phyloP scores from a whole-genome alignment of 768 basidiomycete species.

The Pisolithus albus region DNA sequence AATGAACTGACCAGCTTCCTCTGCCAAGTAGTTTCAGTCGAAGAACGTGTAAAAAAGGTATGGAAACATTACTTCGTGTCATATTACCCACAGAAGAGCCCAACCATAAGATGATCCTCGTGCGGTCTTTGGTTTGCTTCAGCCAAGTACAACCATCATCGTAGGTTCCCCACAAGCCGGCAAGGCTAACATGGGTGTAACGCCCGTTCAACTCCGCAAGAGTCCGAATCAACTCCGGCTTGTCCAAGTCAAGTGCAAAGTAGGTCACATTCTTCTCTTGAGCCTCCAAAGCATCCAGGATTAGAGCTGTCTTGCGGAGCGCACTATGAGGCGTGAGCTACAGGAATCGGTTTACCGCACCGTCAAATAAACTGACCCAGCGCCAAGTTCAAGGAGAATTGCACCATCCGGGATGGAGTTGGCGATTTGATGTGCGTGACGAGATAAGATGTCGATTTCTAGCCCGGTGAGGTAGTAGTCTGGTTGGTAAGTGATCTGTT shows the following conservation, averaged over 20 bases:
- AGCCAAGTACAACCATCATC: constrained; percentile 6
- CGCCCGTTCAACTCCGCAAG: constrained; percentile 1
- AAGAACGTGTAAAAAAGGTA: neutral
- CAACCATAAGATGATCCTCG: constrained; percentile 4
- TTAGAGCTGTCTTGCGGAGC: constrained; percentile 3
- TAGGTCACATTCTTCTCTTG: constrained; percentile 4
- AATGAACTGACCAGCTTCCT: constrained; percentile 2
- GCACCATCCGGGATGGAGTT: constrained; percentile 1
- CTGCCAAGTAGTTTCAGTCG: neutral
- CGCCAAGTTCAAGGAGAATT: constrained; percentile 2
- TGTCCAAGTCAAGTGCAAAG: constrained; percentile 6
- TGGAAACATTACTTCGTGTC: constrained; percentile 1
- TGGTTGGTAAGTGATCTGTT: constrained; percentile 5
- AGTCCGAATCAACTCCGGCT: constrained; percentile 3
- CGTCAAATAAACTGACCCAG: neutral
- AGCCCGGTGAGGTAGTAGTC: constrained; percentile 5
- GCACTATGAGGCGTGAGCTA: neutral
- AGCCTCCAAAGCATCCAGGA: constrained; percentile 5
- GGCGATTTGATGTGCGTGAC: neutral
- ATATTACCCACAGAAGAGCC: constrained; percentile 7
- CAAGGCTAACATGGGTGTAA: constrained; percentile 4
- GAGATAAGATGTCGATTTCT: constrained; percentile 3
- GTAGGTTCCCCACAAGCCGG: constrained; percentile 6
- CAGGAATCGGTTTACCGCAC: neutral
- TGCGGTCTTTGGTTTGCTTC: neutral